Base-by-base conservation (phyloP, 257 asterid genomes). In the Thymus mandschuricus region DNA sequence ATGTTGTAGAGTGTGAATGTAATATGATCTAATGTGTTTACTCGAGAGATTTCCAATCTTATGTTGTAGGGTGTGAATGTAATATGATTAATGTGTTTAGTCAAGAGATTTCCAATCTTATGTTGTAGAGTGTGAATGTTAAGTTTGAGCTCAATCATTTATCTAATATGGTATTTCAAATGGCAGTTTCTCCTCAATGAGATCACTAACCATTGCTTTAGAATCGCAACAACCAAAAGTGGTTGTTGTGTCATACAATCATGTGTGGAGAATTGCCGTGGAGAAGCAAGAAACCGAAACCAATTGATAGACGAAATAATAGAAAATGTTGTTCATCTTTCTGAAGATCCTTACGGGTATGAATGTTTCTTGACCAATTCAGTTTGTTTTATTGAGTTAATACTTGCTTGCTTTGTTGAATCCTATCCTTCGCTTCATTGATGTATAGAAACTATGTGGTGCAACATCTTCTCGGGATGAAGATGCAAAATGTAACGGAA, bases 341-440 rank as follows among this genome's bases (percentile, higher is more conserved):
- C 97, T 10, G 85, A 82, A 52, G 90, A 88, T 83, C 92, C 84
- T 57, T 90, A 72, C n/a, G 98, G 98, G 98, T 92, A 75, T 33
- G 64, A 50, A 38, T 6, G 6, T 38, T 67, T 58, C 67, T 27
- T 59, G 28, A 71, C 57, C 13, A 45, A 15, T 71, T 33, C 51
- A 6, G 10, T 64, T 64, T 62, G 38, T 68, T 68, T 46, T 3
- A 15, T 66, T 3, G 43, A 40, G 55, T 68, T 46, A 35, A 41
- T 48, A 48, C 2, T 3, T 78, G 10, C 45, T 57, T 66, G 44
- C 13, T 21, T 58, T 35, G 52, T 34, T 67, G 56, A 9, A 30
- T 52, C 65, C 29, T 35, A 72, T 21, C 2, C 27, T 64, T 50
- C n/a, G 30, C 64, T 4, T 27, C 44, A 63, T 77, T 43, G 68